Percentiles rank a stretch among this genome's conserved stretches.
phyloP scores from a whole-genome alignment of 371 early-diverging fungal genomes.

The Neoconidiobolus thromboides region DNA sequence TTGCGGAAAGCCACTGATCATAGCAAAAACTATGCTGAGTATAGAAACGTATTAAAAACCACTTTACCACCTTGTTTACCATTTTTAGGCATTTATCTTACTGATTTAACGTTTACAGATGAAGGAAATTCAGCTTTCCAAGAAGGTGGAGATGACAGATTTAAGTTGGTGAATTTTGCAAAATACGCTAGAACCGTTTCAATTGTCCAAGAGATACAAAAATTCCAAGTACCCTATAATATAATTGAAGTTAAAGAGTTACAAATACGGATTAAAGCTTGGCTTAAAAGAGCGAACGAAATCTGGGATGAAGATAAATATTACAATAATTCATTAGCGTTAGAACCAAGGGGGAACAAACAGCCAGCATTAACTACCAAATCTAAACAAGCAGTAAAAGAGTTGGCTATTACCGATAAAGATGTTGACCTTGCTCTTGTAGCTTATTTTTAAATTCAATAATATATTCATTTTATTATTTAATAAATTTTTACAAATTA shows the following conservation, averaged over 20 bases:
- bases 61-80: constrained; percentile 55
- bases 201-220: constrained; percentile 7
- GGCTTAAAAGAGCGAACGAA: neutral
- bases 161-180: constrained; percentile 2
- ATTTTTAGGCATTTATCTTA: constrained; percentile 66
- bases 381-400: neutral
- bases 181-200: neutral
- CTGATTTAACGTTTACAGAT: constrained; percentile 70
- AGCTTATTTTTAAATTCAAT: no score
- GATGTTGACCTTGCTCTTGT: no score
- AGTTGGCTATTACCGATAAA: no score
- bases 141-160: neutral
- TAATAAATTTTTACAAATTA: no score
- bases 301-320: neutral
- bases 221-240: constrained; percentile 7
- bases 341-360: neutral
- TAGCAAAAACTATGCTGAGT: constrained; percentile 51
- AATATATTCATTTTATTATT: no score
- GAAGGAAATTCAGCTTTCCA: constrained; percentile 31
- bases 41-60: constrained; percentile 38
- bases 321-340: neutral
- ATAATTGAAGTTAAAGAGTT: constrained; percentile 4
- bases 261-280: neutral
- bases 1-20: constrained; percentile 42
- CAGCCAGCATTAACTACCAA: neutral